phyloP scores from a whole-genome alignment of 1,139 yeast species.

The Kluyveromyces marxianus region DNA sequence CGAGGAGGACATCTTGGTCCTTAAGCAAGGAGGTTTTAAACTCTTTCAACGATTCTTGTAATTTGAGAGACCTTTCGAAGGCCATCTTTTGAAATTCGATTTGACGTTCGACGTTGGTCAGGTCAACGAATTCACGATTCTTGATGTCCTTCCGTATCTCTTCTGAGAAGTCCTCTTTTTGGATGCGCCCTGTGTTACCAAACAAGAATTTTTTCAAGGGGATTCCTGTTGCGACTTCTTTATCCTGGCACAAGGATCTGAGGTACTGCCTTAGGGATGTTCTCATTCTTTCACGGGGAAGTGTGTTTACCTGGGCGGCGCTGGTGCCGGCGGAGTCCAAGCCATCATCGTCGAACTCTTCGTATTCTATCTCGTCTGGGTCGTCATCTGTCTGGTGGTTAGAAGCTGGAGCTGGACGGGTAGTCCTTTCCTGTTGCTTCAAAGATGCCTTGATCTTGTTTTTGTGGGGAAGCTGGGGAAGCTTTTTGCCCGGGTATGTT shows the following conservation, averaged over 20 bases:
- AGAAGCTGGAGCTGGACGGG: too few relatives aligned
- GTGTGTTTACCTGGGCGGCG: conserved; percentile 13
- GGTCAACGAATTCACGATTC: conserved; percentile 53
- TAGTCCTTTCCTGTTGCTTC: background rate
- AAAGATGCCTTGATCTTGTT: conserved; percentile 34
- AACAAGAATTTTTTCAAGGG: conserved; percentile 47
- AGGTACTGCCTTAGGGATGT: conserved; percentile 71
- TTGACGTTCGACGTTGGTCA: conserved; percentile 55
- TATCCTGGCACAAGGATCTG: conserved; percentile 42
- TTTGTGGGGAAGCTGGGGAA: conserved; percentile 59
- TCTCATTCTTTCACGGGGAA: conserved; percentile 63
- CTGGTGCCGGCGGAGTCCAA: background rate
- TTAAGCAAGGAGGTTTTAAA: conserved; percentile 29
- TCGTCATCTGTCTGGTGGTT: conserved; percentile 8
- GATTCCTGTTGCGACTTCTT: conserved; percentile 48
- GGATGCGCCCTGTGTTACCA: conserved; percentile 23
- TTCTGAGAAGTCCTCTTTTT: conserved; percentile 25
- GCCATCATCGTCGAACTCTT: conserved; percentile 24
- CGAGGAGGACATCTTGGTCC: conserved; percentile 29
- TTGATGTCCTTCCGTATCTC: conserved; percentile 48
- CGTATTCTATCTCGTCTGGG: conserved; percentile 17
- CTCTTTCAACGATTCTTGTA: conserved; percentile 31
- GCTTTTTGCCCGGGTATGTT: conserved; percentile 61
- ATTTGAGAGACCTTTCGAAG: conserved; percentile 26
- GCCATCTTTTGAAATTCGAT: conserved; percentile 68